These are phyloP conservation scores for Alternaria triticimaculans DNA, from an alignment of 2,329 filamentous ascomycete genomes.

Conservation along the genomic window DNA sequence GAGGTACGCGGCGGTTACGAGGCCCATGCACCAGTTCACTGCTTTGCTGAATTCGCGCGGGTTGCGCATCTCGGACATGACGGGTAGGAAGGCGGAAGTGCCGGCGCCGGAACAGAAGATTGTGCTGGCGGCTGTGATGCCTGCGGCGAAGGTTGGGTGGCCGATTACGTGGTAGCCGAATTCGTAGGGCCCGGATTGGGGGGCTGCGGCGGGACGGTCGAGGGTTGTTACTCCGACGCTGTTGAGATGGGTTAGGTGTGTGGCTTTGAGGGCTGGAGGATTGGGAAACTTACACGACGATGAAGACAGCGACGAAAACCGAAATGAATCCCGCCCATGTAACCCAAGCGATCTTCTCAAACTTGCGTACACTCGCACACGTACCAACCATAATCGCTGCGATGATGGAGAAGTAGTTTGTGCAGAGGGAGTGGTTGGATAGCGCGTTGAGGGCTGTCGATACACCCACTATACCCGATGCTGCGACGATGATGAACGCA, in stretches of 20 bases:
- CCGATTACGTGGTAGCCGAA: conserved; percentile 65
- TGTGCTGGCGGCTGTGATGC: conserved; percentile 62
- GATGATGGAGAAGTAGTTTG: conserved; percentile 65
- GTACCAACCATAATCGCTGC: conserved; percentile 60
- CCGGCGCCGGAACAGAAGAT: conserved; percentile 67
- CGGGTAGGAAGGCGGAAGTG: conserved; percentile 67
- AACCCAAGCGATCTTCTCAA: conserved; percentile 67
- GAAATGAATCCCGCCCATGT: conserved; percentile 67
- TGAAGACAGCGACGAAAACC: conserved; percentile 65
- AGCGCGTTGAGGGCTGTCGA: conserved; percentile 67
- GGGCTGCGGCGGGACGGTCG: conserved; percentile 66
- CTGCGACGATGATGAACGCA: conserved; percentile 63
- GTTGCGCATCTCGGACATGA: conserved; percentile 69
- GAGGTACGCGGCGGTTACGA: conserved; percentile 65
- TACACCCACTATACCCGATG: conserved; percentile 65
- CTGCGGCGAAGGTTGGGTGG: conserved; percentile 64
- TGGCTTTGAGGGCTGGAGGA: background rate
- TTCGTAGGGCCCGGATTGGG: conserved; percentile 64
- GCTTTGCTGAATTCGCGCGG: conserved; percentile 67
- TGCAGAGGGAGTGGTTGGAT: conserved; percentile 65
- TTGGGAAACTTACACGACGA: conserved; percentile 53
- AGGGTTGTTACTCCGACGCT: conserved; percentile 62
- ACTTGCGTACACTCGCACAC: conserved; percentile 63
- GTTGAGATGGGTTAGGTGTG: background rate
- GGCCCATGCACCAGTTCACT: conserved; percentile 64